phyloP scores from a whole-genome alignment of 495 filamentous ascomycete genomes.

The Xylaria intraflava region DNA sequence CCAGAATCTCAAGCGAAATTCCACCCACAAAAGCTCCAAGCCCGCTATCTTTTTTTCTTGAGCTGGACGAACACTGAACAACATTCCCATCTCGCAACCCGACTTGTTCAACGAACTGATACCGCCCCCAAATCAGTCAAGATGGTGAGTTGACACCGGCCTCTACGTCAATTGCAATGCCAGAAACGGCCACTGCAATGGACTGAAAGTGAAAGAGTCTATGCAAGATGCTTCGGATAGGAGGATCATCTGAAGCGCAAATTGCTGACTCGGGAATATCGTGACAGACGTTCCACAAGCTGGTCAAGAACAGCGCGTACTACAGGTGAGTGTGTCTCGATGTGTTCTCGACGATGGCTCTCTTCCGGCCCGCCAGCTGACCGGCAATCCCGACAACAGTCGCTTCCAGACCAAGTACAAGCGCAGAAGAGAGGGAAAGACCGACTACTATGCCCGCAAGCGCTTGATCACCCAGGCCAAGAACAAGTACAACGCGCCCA shows the following conservation, averaged over 20 bases:
- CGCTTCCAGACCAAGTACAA: conserved; percentile 99
- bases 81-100: conserved; percentile 13
- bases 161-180: conserved; percentile 18
- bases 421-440: conserved; percentile 93
- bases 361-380: neutral
- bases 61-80: conserved; percentile 19
- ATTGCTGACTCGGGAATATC: conserved; percentile 87
- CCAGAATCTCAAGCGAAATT: conserved; percentile 22
- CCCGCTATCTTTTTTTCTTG: conserved; percentile 22
- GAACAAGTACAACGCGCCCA: conserved; percentile 99
- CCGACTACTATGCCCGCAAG: conserved; percentile 99
- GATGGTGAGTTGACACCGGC: conserved; percentile 48
- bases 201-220: conserved; percentile 51
- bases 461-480: conserved; percentile 99
- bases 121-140: conserved; percentile 43
- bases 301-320: conserved; percentile 94
- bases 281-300: conserved; percentile 85
- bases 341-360: neutral
- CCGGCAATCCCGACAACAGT: conserved; percentile 38
- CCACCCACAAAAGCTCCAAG: conserved; percentile 23
- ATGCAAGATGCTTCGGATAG: conserved; percentile 93
- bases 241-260: conserved; percentile 76
- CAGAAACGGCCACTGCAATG: conserved; percentile 28
- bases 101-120: conserved; percentile 30
- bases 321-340: conserved; percentile 64